phyloP scores from a whole-genome alignment of 805 yeast genomes.

The Metschnikowia bowlesiae region DNA sequence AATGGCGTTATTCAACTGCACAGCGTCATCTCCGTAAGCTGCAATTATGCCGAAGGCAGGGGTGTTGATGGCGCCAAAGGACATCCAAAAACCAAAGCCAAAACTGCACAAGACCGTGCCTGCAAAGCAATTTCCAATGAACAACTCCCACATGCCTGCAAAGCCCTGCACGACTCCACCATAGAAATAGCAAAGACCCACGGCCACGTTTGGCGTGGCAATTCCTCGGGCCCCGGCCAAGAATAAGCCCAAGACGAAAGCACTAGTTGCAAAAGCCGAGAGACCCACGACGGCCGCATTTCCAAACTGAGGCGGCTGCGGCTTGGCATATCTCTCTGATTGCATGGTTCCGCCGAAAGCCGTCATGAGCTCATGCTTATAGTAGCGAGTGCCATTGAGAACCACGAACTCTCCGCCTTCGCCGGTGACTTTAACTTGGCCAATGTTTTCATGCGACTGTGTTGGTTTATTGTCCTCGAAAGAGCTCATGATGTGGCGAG shows the following conservation, averaged over 20 bases:
- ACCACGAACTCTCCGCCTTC: slow-evolving; percentile 40
- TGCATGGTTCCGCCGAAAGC: slow-evolving; percentile 62
- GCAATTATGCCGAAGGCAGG: slow-evolving; percentile 54
- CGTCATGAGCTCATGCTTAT: slow-evolving; percentile 50
- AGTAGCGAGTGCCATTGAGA: slow-evolving; percentile 41
- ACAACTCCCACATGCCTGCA: slow-evolving; percentile 49
- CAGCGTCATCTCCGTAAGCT: slow-evolving; percentile 42
- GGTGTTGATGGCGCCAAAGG: slow-evolving; percentile 45
- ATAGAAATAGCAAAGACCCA: slow-evolving; percentile 45
- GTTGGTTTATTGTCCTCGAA: neutral
- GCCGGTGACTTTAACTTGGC: slow-evolving; percentile 15
- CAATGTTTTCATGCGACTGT: neutral
- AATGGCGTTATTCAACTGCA: slow-evolving; percentile 43
- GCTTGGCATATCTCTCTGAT: slow-evolving; percentile 42
- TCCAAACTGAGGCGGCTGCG: slow-evolving; percentile 33
- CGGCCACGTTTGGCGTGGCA: slow-evolving; percentile 36
- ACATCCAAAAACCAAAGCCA: slow-evolving; percentile 51
- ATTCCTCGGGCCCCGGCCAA: slow-evolving; percentile 47
- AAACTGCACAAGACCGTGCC: slow-evolving; percentile 48
- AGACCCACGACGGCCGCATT: slow-evolving; percentile 56
- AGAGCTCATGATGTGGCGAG: slow-evolving; percentile 1
- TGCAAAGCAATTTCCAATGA: slow-evolving; percentile 53
- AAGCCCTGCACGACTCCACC: slow-evolving; percentile 48
- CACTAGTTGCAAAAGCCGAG: slow-evolving; percentile 44
- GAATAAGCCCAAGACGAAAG: slow-evolving; percentile 45